Base-by-base conservation (phyloP, 371 early-diverging fungal genomes). In the Dichotomocladium elegans region DNA sequence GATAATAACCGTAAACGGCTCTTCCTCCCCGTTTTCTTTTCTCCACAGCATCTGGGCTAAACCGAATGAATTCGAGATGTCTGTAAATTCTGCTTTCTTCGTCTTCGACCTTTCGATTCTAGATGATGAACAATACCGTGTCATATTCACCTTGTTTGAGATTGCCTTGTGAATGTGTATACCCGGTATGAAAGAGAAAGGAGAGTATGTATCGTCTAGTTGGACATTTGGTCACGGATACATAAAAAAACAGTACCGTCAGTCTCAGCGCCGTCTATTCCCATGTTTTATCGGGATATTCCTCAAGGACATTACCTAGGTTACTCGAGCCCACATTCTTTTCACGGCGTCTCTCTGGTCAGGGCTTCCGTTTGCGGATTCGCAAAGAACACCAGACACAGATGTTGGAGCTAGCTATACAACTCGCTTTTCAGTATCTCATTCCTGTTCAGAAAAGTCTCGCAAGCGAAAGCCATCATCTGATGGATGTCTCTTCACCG, bases 61-160 rank as follows among this genome's bases (percentile, higher is more conserved):
- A 19, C 21, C n/a, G 25, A 14, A 43, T 21, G 14, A 21, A 22
- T 24, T 43, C 22, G 22, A 12, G 19, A 43, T 12, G 12, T 41
- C 21, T 35, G 9, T 55, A 76, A 92, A 93, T 44, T 95, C 93
- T 19, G 95, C 89, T 9, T 96, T 93, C 59, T 96, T 95, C 74
- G 91, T 95, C 19, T 98, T 96, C 73, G 97, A 98, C 53, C 68
- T 98, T 26, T 91, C 91, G 25, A 90, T 94, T 24, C 80, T 93
- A 37, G 80, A 87, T 51, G 95, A 96, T 60, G 98, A 96, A n/a
- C 62, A 68, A 12, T 96, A 88, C 64, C 78, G 94, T 9, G 70
- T 98, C 19, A 91, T 90, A 57, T 91, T 97, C 60, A 86, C 89
- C 5, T 71, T 97, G 28, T 95, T 90, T 72, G 92, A 94, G 66